Evolutionary conservation across 78 protist species (phyloP).

Genomic region (Planoprotostelium fungivorum): DNA sequence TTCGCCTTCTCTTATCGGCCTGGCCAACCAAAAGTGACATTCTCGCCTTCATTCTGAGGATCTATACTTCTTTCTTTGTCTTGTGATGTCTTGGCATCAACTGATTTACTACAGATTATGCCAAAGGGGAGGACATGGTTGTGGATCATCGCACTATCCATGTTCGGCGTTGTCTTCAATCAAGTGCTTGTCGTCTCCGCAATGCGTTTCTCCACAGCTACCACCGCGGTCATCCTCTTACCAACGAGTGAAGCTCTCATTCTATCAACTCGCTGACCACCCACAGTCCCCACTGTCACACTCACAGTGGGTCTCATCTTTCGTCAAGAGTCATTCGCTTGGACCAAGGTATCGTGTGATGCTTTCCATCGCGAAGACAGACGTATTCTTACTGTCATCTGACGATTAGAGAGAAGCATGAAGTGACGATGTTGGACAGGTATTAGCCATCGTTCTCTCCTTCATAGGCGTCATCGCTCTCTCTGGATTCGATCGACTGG

Average conservation of each 20-base stretch:
- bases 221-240: not conserved
- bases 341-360: not conserved
- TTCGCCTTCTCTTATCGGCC: not conserved
- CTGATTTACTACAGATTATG: not conserved
- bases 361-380: not conserved
- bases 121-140: not conserved
- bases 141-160: not conserved
- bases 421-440: not conserved
- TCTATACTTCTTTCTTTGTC: not conserved
- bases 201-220: not conserved
- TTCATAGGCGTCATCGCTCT: not conserved
- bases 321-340: not conserved
- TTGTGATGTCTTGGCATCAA: too few relatives aligned
- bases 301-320: not conserved
- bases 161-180: not conserved
- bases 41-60: not conserved
- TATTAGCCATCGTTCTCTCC: not conserved
- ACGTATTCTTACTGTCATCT: not conserved
- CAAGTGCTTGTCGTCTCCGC: not conserved
- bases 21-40: not conserved
- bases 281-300: not conserved
- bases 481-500: not conserved
- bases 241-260: not conserved
- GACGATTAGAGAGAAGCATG: too few relatives aligned
- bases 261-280: not conserved